phyloP scores from a whole-genome alignment of 768 basidiomycete genomes.

The Leccinum incarnatum region DNA sequence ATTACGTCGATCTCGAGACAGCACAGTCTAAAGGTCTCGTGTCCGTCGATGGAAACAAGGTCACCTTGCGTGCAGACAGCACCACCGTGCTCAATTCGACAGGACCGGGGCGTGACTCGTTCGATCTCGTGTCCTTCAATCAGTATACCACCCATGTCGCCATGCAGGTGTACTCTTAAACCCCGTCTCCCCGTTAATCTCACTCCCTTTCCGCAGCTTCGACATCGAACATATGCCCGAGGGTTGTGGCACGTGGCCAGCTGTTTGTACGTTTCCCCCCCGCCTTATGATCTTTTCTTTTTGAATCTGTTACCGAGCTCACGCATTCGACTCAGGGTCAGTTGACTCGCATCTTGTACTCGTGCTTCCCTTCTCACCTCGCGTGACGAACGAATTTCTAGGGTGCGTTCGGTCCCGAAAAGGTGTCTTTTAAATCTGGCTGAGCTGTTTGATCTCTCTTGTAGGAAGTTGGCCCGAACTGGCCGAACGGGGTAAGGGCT shows the following conservation, averaged over 20 bases:
- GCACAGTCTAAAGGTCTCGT: conserved; percentile 59
- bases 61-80: conserved; percentile 35
- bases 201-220: conserved; percentile 20
- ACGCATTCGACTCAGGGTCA: conserved; percentile 11
- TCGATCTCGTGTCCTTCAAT: conserved; percentile 30
- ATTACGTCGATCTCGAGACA: conserved; percentile 46
- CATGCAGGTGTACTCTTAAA: conserved; percentile 16
- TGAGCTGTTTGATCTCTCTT: background rate
- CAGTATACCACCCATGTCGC: conserved; percentile 36
- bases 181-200: background rate
- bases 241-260: conserved; percentile 41
- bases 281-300: background rate
- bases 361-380: background rate
- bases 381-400: background rate
- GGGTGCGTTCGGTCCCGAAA: conserved; percentile 13
- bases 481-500: conserved; percentile 24
- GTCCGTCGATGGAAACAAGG: conserved; percentile 44
- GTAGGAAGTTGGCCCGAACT: conserved; percentile 29
- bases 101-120: conserved; percentile 37
- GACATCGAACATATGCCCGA: conserved; percentile 39
- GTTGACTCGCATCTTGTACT: background rate
- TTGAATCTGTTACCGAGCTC: background rate
- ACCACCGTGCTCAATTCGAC: conserved; percentile 29
- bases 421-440: background rate
- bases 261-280: conserved; percentile 29